Evolutionary conservation across 108 stramenopile species (phyloP), one percentile per base, ranked within the genome.

Genomic region (Skeletonema grethae): DNA sequence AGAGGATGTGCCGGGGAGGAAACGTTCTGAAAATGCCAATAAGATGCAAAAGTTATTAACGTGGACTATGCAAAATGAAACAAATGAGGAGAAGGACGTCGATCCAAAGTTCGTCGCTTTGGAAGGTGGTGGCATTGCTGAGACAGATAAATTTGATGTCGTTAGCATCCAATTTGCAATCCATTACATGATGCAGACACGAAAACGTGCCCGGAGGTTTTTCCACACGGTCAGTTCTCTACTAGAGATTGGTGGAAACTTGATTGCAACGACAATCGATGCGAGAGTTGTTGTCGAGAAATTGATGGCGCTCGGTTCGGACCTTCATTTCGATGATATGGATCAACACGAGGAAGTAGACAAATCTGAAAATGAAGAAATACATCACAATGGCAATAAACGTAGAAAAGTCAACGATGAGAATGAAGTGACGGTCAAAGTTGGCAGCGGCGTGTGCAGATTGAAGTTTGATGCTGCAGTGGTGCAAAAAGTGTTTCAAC

Each of bases 121-220:
- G 15, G 76, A 82, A 12, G 91, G 93, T 8, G 96, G 94, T 15
- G 92, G 94, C 0, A 83, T 91, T 36, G 66, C 75, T 9, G 78
- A 75, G 34, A 56, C 72, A 5, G 84, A 95, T 25, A 79, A 78
- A 28, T 99, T 98, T 72, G 97, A 98, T 81, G 90, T 98, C 5
- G 95, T 97, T 3, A 91, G 89, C 29, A 97, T 97, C 70, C 99
- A 99, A 79, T 98, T 99, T 82, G 98, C 99, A 7, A 90, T 99
- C 65, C 99, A 99, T 72, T 99, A 99, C 86, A 97, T 98, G 97
- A 97, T 97, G 84, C 85, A 89, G 15, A 90, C 92, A 5, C 63
- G 85, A 55, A 77, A 84, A 64, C 86, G 96, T n/a, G 96, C 98
- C 5, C 34, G 86, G 28, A 71, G 89, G 4, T 98, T 98, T 61